phyloP scores from a whole-genome alignment of 2,329 filamentous ascomycete genomes.

The Cladosporium sp. region DNA sequence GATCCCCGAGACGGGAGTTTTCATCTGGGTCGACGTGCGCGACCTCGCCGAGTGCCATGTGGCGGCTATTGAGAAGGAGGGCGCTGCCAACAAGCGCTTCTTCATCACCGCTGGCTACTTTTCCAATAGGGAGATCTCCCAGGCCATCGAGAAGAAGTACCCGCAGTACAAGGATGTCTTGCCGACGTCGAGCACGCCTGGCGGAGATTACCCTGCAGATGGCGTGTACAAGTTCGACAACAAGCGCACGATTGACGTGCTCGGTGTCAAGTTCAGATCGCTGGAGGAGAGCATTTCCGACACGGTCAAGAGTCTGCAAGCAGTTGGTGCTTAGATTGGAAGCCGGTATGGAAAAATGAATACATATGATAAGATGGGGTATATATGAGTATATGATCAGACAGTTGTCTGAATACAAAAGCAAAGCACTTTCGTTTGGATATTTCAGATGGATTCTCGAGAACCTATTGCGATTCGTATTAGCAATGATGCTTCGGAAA shows the following conservation, averaged over 20 bases:
- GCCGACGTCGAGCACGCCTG: constrained; percentile 38
- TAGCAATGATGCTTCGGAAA: not conserved
- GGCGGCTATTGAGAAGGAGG: constrained; percentile 52
- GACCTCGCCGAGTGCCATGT: constrained; percentile 62
- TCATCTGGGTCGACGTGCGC: constrained; percentile 44
- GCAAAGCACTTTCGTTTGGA: not conserved
- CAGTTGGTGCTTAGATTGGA: constrained; percentile 41
- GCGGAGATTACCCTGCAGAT: constrained; percentile 44
- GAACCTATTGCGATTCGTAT: not conserved
- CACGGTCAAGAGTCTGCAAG: constrained; percentile 60
- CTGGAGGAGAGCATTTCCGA: constrained; percentile 59
- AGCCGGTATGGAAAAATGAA: not conserved
- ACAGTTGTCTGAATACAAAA: no score
- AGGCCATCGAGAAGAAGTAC: constrained; percentile 54
- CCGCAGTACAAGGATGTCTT: constrained; percentile 49
- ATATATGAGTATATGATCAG: not conserved
- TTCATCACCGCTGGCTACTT: constrained; percentile 60
- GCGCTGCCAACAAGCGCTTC: constrained; percentile 60
- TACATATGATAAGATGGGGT: not conserved
- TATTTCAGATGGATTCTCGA: no score
- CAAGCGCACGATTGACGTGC: constrained; percentile 48
- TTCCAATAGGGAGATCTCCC: constrained; percentile 55
- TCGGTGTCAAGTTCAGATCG: constrained; percentile 57
- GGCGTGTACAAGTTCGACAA: constrained; percentile 57
- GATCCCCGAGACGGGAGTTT: constrained; percentile 55